Conservation (phyloP, 208 protist species). For the Porcisia hertigi region DNA sequence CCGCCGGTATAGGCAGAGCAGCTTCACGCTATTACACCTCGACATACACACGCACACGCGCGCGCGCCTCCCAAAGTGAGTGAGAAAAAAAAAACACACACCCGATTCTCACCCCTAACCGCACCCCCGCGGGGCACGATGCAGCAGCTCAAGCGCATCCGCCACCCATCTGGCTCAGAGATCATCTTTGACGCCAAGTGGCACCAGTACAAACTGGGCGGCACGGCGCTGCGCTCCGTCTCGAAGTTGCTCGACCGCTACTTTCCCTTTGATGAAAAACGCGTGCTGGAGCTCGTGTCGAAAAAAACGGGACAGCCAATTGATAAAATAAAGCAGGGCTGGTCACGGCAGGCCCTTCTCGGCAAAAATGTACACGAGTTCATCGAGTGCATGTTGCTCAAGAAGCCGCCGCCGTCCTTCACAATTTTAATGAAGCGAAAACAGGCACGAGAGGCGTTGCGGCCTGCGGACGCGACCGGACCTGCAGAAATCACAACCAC, state of each 20-base stretch:
- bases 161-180: constrained; percentile 63
- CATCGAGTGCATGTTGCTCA: constrained; percentile 75
- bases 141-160: constrained; percentile 36
- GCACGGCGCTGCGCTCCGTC: constrained; percentile 67
- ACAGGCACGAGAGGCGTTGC: constrained; percentile 19
- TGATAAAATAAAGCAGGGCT: constrained; percentile 57
- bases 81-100: background rate
- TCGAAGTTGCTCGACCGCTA: constrained; percentile 84
- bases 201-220: constrained; percentile 81
- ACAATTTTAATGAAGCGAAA: constrained; percentile 43
- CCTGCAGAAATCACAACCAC: constrained; percentile 16
- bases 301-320: constrained; percentile 70
- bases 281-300: constrained; percentile 58
- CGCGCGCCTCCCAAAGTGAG: background rate
- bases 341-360: constrained; percentile 78
- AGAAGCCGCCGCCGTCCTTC: constrained; percentile 68
- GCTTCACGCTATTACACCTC: background rate
- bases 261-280: constrained; percentile 87
- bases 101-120: background rate
- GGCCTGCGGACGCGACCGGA: constrained; percentile 26
- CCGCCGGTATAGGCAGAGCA: background rate
- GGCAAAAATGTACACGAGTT: constrained; percentile 91
- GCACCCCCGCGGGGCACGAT: background rate
- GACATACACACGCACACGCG: constrained; percentile 9
- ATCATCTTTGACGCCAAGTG: constrained; percentile 81